These are phyloP conservation scores for Mycena maculata DNA, from an alignment of 768 basidiomycete species.

Conservation along the genomic window DNA sequence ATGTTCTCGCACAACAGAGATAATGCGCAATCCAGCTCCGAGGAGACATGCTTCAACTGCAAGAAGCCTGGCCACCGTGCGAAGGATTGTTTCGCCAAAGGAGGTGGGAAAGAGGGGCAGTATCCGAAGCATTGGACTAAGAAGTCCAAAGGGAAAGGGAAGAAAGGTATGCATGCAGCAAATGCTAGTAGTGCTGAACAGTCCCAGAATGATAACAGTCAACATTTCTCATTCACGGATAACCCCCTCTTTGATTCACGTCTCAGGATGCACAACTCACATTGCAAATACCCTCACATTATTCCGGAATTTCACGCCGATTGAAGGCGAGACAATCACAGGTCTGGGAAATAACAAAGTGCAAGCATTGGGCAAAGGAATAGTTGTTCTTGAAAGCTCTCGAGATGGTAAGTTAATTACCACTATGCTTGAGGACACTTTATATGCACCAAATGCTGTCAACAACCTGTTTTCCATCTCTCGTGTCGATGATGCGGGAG, in stretches of 20 bases:
- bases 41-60: no score
- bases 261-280: conserved; percentile 5
- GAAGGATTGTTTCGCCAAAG: no score
- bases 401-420: neutral
- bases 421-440: neutral
- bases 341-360: neutral
- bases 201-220: neutral
- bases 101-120: neutral
- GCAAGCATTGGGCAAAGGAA: neutral
- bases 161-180: conserved; percentile 5
- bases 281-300: neutral
- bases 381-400: neutral
- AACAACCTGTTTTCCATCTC: conserved; percentile 7
- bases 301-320: conserved; percentile 3
- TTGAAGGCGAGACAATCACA: conserved; percentile 1
- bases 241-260: neutral
- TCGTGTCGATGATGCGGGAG: neutral
- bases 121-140: neutral
- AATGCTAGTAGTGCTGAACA: neutral
- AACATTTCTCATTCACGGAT: neutral
- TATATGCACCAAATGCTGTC: no score
- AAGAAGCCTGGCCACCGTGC: no score
- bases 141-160: neutral
- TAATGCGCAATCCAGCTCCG: no score
- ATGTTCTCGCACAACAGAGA: no score